A percentile compares a stretch with the other conserved stretches of the same genome.
phyloP scores from a whole-genome alignment of 352 stramenopile species.

The Phytopythium delawarense region DNA sequence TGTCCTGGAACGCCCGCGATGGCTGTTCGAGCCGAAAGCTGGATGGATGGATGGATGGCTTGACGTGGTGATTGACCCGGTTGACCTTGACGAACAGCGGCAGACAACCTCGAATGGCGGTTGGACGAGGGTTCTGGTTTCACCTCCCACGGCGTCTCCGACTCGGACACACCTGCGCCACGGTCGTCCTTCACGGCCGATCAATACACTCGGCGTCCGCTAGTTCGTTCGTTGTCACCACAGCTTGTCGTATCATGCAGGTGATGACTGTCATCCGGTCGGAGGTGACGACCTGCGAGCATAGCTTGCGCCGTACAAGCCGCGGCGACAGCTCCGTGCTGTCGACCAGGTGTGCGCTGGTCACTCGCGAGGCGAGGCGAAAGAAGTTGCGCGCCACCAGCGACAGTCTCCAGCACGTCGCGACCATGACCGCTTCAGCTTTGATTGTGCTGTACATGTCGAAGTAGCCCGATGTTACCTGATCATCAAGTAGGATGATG shows the following conservation, averaged over 20 bases:
- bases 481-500: constrained; percentile 73
- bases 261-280: constrained; percentile 30
- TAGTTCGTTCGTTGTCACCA: too few species aligned
- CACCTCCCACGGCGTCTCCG: too few species aligned
- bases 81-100: too few species aligned
- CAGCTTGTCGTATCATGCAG: too few species aligned
- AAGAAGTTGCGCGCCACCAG: constrained; percentile 68
- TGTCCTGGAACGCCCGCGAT: background rate
- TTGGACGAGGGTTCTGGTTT: too few species aligned
- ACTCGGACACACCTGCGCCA: too few species aligned
- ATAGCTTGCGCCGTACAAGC: constrained; percentile 75
- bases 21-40: background rate
- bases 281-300: constrained; percentile 30
- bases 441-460: constrained; percentile 60
- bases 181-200: too few species aligned
- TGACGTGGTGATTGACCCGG: background rate
- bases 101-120: too few species aligned
- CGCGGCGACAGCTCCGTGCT: constrained; percentile 51
- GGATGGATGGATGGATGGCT: background rate
- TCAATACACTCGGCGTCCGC: too few species aligned
- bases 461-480: constrained; percentile 60
- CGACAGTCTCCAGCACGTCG: constrained; percentile 48
- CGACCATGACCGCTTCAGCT: constrained; percentile 60
- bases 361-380: constrained; percentile 46
- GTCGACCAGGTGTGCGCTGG: constrained; percentile 71